phyloP scores from a whole-genome alignment of 176 grass and related monocot species.

The Ensete glaucum region DNA sequence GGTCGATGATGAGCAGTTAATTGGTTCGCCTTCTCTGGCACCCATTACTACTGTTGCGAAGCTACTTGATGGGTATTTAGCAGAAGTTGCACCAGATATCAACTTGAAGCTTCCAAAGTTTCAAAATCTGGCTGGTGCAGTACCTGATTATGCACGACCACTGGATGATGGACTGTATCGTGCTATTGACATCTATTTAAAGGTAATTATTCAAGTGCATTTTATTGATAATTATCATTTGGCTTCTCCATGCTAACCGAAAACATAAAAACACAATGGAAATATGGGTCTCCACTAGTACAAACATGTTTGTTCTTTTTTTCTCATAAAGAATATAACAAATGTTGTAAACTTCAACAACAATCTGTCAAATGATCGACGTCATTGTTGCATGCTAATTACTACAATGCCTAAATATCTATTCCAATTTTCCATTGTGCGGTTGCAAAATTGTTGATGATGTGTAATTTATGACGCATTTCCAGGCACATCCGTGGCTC shows the following conservation, averaged over 20 bases:
- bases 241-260: too few species aligned
- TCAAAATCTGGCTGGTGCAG: not conserved
- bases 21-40: conserved; percentile 7
- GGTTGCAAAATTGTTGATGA: not conserved
- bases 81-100: conserved; percentile 7
- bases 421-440: too few species aligned
- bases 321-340: too few species aligned
- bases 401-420: too few species aligned
- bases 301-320: too few species aligned
- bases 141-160: conserved; percentile 12
- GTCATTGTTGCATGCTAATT: too few species aligned
- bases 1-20: not conserved
- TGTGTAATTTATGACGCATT: not conserved
- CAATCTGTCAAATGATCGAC: too few species aligned
- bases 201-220: not conserved
- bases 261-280: too few species aligned
- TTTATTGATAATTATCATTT: not conserved
- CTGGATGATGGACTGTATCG: conserved; percentile 10
- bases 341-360: too few species aligned
- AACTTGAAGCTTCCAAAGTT: conserved; percentile 18
- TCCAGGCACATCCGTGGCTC: conserved; percentile 8
- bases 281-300: too few species aligned
- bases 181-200: conserved; percentile 14
- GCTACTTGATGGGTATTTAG: conserved; percentile 12
- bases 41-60: conserved; percentile 8